A percentile compares a stretch with the other conserved stretches of the same genome.
These are phyloP conservation scores for Patellifolia procumbens DNA, from an alignment of 179 eudicot species.

Conservation along the genomic window DNA sequence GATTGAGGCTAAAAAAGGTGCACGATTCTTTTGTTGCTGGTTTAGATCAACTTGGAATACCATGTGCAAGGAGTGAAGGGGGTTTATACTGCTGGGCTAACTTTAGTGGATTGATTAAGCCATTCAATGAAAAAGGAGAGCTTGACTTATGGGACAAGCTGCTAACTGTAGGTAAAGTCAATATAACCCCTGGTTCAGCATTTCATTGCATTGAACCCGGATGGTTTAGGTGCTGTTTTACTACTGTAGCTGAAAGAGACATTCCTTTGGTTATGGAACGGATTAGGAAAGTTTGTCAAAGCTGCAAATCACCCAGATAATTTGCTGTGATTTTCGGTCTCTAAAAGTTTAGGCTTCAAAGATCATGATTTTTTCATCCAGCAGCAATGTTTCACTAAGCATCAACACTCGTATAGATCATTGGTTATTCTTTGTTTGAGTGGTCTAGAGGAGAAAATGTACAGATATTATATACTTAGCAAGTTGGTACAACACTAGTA, in stretches of 20 bases:
- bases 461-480: not conserved
- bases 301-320: conserved; percentile 37
- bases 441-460: not conserved
- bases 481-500: not conserved
- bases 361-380: not conserved
- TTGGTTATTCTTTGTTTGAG: not conserved
- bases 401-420: not conserved
- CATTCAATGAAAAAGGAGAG: conserved; percentile 79
- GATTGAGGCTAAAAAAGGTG: conserved; percentile 49
- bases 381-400: not conserved
- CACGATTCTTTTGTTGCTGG: conserved; percentile 57
- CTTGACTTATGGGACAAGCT: conserved; percentile 80
- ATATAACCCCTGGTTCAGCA: conserved; percentile 73
- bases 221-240: conserved; percentile 90
- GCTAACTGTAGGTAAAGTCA: conserved; percentile 61
- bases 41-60: conserved; percentile 58
- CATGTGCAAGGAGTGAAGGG: conserved; percentile 60
- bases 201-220: conserved; percentile 92
- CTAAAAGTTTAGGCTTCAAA: not conserved
- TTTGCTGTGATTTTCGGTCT: not conserved
- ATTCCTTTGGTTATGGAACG: conserved; percentile 55
- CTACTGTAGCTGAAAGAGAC: conserved; percentile 57
- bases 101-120: conserved; percentile 63
- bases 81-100: conserved; percentile 85
- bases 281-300: conserved; percentile 44